These are phyloP conservation scores for Comarum palustre DNA, from an alignment of 306 rosid species.

Conservation along the genomic window DNA sequence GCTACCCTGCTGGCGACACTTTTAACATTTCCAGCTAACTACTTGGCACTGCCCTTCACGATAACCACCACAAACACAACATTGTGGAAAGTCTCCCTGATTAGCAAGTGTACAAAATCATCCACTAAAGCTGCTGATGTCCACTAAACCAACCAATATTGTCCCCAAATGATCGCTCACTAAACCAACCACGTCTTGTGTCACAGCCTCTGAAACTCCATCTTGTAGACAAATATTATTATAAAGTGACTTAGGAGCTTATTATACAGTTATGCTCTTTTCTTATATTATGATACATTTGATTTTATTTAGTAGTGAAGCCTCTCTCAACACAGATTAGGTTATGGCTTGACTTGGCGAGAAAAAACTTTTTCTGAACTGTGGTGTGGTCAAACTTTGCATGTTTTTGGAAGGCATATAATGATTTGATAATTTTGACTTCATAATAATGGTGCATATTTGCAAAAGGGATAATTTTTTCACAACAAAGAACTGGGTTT, in stretches of 20 bases:
- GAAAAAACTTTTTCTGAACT: neutral
- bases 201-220: neutral
- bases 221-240: neutral
- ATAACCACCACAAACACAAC: neutral
- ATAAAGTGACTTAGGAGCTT: neutral
- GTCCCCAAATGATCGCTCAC: neutral
- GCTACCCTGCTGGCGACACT: neutral
- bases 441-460: neutral
- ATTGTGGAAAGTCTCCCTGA: neutral
- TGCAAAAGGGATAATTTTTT: neutral
- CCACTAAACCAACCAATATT: neutral
- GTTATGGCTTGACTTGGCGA: neutral
- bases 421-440: neutral
- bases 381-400: neutral
- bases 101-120: neutral
- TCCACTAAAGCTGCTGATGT: neutral
- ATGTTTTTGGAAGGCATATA: neutral
- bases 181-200: neutral
- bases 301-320: neutral
- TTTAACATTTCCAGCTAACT: neutral
- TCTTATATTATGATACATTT: neutral
- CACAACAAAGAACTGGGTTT: neutral
- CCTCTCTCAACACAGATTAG: neutral
- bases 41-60: neutral
- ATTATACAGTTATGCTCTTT: neutral